Conservation (phyloP, 768 basidiomycete species). For the Pleurotus sapidus region DNA sequence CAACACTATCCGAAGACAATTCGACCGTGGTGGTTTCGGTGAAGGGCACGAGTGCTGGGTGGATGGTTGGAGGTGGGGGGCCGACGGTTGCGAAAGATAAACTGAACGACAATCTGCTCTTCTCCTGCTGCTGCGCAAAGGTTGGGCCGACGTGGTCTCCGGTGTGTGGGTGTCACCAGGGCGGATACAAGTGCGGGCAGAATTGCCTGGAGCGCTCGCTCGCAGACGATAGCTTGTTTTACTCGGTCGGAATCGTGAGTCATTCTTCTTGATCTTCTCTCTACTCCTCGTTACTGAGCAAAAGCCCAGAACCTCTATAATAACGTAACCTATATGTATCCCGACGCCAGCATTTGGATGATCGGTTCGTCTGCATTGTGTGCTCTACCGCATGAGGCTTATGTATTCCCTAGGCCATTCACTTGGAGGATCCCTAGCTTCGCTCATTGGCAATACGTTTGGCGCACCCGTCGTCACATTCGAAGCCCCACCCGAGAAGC, state of each 20-base stretch:
- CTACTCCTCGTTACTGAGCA: neutral
- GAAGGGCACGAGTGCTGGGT: conserved; percentile 89
- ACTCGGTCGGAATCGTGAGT: conserved; percentile 79
- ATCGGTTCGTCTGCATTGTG: conserved; percentile 20
- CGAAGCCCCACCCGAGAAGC: conserved; percentile 76
- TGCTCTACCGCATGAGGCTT: neutral
- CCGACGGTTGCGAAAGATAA: conserved; percentile 89
- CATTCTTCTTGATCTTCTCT: neutral
- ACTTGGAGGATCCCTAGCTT: conserved; percentile 82
- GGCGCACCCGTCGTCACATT: conserved; percentile 92
- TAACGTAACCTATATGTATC: conserved; percentile 89
- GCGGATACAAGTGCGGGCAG: conserved; percentile 74
- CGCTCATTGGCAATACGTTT: conserved; percentile 85
- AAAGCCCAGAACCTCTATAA: conserved; percentile 79
- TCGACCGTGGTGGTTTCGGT: conserved; percentile 84
- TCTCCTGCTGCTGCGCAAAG: conserved; percentile 93
- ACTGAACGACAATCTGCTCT: conserved; percentile 91
- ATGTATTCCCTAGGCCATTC: conserved; percentile 49
- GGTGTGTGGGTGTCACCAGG: conserved; percentile 85
- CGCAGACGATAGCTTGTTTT: conserved; percentile 82
- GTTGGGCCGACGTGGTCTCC: conserved; percentile 94
- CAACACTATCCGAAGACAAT: conserved; percentile 74
- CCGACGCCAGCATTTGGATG: conserved; percentile 86
- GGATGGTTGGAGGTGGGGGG: conserved; percentile 67
- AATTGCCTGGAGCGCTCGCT: conserved; percentile 79